These are phyloP conservation scores for Scopulariopsis brevicaulis DNA, from an alignment of 2,329 filamentous ascomycete genomes.

Conservation along the genomic window DNA sequence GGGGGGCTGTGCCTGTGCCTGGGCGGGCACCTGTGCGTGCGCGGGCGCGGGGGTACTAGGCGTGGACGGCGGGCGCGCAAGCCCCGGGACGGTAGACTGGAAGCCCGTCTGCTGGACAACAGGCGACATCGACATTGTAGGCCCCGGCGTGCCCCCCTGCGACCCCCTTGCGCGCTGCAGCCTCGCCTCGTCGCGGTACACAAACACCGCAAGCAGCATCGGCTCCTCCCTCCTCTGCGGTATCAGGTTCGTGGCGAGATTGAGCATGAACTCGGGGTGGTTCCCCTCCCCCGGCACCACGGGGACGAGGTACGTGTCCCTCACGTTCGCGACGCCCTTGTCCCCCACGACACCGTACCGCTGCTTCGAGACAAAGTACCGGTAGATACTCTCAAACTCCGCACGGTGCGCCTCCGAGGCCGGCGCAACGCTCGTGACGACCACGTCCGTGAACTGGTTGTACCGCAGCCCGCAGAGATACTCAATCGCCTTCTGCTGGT, in stretches of 20 bases:
- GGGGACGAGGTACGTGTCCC: constrained; percentile 86
- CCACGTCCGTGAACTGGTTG: constrained; percentile 71
- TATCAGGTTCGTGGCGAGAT: constrained; percentile 75
- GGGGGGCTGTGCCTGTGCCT: background rate
- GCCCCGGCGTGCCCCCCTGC: background rate
- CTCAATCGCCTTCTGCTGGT: constrained; percentile 71
- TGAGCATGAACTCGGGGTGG: constrained; percentile 77
- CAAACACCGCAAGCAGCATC: constrained; percentile 73
- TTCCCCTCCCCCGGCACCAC: constrained; percentile 59
- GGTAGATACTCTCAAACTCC: constrained; percentile 66
- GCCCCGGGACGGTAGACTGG: constrained; percentile 3
- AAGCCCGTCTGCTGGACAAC: constrained; percentile 18
- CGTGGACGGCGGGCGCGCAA: background rate
- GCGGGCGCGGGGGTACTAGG: background rate
- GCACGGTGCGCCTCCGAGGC: constrained; percentile 47
- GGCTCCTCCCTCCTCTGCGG: constrained; percentile 61
- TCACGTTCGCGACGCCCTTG: constrained; percentile 61
- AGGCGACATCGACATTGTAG: background rate
- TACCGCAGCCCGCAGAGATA: constrained; percentile 84
- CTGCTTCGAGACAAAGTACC: constrained; percentile 74
- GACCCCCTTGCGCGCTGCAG: constrained; percentile 1
- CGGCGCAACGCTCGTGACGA: constrained; percentile 62
- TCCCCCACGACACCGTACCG: constrained; percentile 83
- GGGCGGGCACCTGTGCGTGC: background rate
- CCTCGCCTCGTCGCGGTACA: constrained; percentile 53